Base-by-base conservation (phyloP, 768 basidiomycete species). In the Clavaria fumosa region DNA sequence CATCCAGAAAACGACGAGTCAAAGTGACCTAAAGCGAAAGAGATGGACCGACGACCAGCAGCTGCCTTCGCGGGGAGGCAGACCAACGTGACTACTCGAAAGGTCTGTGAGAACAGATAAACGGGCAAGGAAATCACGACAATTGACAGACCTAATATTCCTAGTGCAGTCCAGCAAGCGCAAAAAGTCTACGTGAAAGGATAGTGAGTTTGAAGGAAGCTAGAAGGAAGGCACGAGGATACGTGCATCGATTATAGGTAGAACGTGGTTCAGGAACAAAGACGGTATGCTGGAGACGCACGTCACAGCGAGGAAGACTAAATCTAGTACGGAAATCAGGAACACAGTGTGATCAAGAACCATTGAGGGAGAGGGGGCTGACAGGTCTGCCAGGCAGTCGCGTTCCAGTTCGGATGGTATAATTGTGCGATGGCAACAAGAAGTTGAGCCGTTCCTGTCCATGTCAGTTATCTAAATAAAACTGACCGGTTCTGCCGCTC, bases 1-100 rank as follows among this genome's bases (percentile, higher is more conserved):
- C 76, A 78, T 4, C 77, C 77, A 0, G 76, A 71, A n/a, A 58
- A 52, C n/a, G 73, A 67, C 1, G 69, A 57, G 46, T 78, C 67
- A 38, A 76, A 79, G 41, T 69, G 62, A 7, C 65, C 65, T 1
- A 78, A 58, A 1, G 70, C 75, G 46, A 67, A 78, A 1, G 64
- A 55, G 1, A 64, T 70, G 9, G 75, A 60, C 34, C 63, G 66
- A 11, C 69, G 65, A 1, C 74, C 72, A 11, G 56, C 53, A 1
- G 67, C 66, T 3, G 75, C 75, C 52, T 73, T 76, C 12, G 55
- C 62, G 4, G 74, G 73, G 3, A 75, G 51, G 27, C 63, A 63
- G 17, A 78, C 56, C 31, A 78, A 54, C 35, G 67, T 75, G 12
- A 74, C 74, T 70, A 49, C 31, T 42, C 20, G 22, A 7, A 10